These are phyloP conservation scores for Aspergillus neotritici DNA, from an alignment of 2,329 filamentous ascomycete species.

Conservation along the genomic window DNA sequence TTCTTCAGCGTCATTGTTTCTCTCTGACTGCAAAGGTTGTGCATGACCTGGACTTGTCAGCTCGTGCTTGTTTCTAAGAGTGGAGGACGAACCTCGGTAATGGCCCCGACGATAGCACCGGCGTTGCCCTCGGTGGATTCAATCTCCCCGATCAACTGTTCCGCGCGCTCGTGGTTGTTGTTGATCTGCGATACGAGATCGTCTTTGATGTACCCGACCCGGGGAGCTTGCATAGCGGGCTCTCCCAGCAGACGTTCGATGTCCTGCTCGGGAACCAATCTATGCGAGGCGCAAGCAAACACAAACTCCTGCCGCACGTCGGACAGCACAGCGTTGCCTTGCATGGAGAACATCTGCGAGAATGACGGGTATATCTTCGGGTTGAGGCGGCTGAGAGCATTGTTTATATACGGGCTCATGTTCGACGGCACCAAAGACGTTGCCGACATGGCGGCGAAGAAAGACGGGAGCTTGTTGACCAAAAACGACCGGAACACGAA, in stretches of 20 bases:
- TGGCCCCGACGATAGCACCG: conserved; percentile 72
- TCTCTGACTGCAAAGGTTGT: conserved; percentile 53
- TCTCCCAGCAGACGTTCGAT: conserved; percentile 79
- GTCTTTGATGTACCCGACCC: conserved; percentile 70
- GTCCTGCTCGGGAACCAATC: conserved; percentile 70
- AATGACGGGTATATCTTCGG: conserved; percentile 59
- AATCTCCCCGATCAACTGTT: conserved; percentile 71
- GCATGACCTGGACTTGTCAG: conserved; percentile 40
- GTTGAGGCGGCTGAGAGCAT: conserved; percentile 60
- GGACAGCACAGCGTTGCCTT: conserved; percentile 53
- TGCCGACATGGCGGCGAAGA: conserved; percentile 54
- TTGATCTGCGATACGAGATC: conserved; percentile 72
- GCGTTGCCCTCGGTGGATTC: conserved; percentile 90
- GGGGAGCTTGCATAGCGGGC: conserved; percentile 72
- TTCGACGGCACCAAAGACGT: conserved; percentile 56
- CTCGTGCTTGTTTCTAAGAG: neutral
- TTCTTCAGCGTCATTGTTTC: conserved; percentile 60
- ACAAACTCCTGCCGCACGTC: conserved; percentile 77
- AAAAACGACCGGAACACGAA: conserved; percentile 81
- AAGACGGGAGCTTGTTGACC: conserved; percentile 63
- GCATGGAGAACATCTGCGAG: conserved; percentile 59
- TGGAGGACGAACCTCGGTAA: conserved; percentile 56
- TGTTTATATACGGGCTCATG: conserved; percentile 60
- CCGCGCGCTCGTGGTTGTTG: conserved; percentile 67
- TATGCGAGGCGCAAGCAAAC: conserved; percentile 83